Percentiles rank a stretch among this genome's conserved stretches.
These are phyloP conservation scores for Pseudogymnoascus sp. DNA, from an alignment of 2,329 filamentous ascomycete species.

Conservation along the genomic window DNA sequence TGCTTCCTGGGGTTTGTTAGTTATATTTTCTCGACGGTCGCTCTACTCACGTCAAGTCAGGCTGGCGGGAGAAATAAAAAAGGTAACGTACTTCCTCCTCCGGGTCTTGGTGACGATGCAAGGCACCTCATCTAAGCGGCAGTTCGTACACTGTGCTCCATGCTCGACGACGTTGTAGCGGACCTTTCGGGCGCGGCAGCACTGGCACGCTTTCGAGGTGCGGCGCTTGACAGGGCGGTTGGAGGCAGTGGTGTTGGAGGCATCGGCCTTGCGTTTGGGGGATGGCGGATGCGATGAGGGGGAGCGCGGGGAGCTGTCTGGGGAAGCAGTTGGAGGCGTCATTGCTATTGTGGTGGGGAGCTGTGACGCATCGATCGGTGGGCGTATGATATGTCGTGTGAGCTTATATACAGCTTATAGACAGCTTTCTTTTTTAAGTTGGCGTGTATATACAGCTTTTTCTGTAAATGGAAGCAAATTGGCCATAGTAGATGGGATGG, in stretches of 20 bases:
- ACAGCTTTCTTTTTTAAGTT: not conserved
- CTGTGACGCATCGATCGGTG: not conserved
- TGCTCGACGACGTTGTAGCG: too few relatives aligned
- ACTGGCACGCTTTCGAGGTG: too few relatives aligned
- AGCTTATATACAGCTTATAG: not conserved
- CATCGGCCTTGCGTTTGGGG: too few relatives aligned
- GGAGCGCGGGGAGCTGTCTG: constrained; percentile 10
- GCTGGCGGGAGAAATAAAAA: constrained; percentile 18
- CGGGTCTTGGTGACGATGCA: too few relatives aligned
- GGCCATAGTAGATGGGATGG: too few relatives aligned
- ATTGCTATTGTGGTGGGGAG: not conserved
- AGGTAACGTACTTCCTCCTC: too few relatives aligned
- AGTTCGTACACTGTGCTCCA: too few relatives aligned
- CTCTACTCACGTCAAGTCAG: constrained; percentile 19
- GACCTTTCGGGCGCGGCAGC: too few relatives aligned
- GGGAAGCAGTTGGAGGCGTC: not conserved
- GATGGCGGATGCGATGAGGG: too few relatives aligned
- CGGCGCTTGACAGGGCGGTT: too few relatives aligned
- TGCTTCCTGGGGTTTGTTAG: not conserved
- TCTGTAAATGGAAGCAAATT: constrained; percentile 7
- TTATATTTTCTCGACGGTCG: constrained; percentile 6
- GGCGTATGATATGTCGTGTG: not conserved
- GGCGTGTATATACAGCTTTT: not conserved
- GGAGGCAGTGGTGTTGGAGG: too few relatives aligned
- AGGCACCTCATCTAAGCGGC: too few relatives aligned